A percentile compares a stretch with the other conserved stretches of the same genome.
phyloP scores from a whole-genome alignment of 495 filamentous ascomycete species.

The Recurvomyces mirabilis region DNA sequence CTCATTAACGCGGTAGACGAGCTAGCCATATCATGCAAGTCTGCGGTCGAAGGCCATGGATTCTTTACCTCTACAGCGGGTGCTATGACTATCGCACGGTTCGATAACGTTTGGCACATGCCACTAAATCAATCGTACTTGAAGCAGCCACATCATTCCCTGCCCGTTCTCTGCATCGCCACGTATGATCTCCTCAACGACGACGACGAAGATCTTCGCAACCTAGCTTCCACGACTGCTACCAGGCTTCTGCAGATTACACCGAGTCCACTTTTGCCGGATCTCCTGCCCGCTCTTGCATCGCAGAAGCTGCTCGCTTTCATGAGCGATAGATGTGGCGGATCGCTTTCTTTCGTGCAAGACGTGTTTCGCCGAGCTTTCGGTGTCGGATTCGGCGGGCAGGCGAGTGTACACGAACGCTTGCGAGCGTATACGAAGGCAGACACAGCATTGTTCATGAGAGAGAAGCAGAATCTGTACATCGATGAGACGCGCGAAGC shows the following conservation, averaged over 20 bases:
- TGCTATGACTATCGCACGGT: constrained; percentile 5
- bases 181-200: constrained; percentile 63
- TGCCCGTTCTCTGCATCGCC: constrained; percentile 38
- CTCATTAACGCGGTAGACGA: background rate
- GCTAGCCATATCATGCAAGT: background rate
- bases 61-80: constrained; percentile 8
- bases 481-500: constrained; percentile 67
- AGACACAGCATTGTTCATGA: constrained; percentile 64
- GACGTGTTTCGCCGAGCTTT: constrained; percentile 11
- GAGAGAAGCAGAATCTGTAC: constrained; percentile 87
- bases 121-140: too few relatives aligned
- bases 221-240: constrained; percentile 44
- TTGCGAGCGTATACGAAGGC: constrained; percentile 44
- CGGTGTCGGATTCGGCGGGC: constrained; percentile 8
- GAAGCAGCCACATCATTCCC: too few relatives aligned
- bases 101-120: background rate
- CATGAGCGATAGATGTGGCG: constrained; percentile 27
- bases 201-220: constrained; percentile 81
- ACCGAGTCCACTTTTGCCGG: constrained; percentile 3
- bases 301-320: constrained; percentile 37
- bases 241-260: constrained; percentile 28
- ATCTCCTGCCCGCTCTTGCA: constrained; percentile 39
- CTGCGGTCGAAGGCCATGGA: background rate
- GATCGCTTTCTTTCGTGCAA: background rate
- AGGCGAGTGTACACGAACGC: constrained; percentile 32